Evolutionary conservation across 805 yeast species (phyloP).

Genomic region (Yamadazyma tumulicola): DNA sequence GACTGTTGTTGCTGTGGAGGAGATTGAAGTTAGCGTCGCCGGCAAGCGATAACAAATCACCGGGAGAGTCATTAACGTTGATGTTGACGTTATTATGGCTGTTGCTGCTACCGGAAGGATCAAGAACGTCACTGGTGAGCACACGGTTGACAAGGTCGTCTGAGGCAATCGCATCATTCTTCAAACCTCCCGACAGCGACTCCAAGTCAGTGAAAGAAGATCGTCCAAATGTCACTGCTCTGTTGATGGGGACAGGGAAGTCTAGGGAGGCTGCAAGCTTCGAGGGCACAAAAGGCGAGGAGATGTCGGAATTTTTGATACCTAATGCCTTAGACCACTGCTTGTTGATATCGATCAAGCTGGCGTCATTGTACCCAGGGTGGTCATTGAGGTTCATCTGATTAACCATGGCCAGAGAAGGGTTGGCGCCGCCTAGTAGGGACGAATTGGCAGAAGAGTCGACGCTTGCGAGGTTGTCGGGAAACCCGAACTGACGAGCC

Average conservation of each 20-base stretch:
- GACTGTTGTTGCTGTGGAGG: slow-evolving; percentile 1
- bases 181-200: slow-evolving; percentile 1
- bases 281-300: slow-evolving; percentile 12
- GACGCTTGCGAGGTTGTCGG: too few species aligned
- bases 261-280: slow-evolving; percentile 8
- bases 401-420: too few species aligned
- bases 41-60: background rate
- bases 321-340: slow-evolving; percentile 16
- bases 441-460: too few species aligned
- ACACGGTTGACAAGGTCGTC: slow-evolving; percentile 3
- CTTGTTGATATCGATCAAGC: slow-evolving; percentile 5
- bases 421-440: too few species aligned
- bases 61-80: background rate
- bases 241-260: slow-evolving; percentile 13
- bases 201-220: too few species aligned
- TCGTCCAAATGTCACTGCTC: slow-evolving; percentile 13
- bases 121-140: slow-evolving; percentile 1
- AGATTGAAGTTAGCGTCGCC: slow-evolving; percentile 3
- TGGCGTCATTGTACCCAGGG: slow-evolving; percentile 2
- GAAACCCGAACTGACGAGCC: too few species aligned
- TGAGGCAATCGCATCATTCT: slow-evolving; percentile 1
- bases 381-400: background rate
- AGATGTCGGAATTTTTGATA: slow-evolving; percentile 12
- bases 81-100: background rate
- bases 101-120: background rate